phyloP scores from a whole-genome alignment of 2,329 filamentous ascomycete species.

The Sarocladium oryzae region DNA sequence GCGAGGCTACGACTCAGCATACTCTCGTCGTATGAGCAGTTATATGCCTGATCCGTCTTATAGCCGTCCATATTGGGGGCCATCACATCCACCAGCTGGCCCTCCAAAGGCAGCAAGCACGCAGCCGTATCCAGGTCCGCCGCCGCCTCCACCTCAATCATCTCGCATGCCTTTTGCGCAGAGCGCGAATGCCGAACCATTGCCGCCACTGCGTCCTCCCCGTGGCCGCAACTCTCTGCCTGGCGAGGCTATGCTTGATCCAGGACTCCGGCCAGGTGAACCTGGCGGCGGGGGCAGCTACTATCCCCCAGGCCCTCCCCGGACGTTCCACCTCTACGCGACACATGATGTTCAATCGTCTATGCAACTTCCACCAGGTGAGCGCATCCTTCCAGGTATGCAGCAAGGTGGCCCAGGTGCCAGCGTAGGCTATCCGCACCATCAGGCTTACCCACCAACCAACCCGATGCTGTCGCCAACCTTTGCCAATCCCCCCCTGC shows the following conservation, averaged over 20 bases:
- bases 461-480: conserved; percentile 26
- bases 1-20: background rate
- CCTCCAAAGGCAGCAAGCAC: conserved; percentile 9
- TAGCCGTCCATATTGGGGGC: conserved; percentile 26
- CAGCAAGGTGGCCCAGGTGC: conserved; percentile 19
- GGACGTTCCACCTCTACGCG: conserved; percentile 26
- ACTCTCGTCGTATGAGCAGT: conserved; percentile 9
- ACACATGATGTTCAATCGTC: conserved; percentile 20
- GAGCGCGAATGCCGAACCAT: conserved; percentile 26
- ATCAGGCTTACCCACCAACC: background rate
- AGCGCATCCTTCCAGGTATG: conserved; percentile 28
- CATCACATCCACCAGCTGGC: conserved; percentile 15
- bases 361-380: conserved; percentile 20
- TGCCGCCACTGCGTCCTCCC: conserved; percentile 33
- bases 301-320: conserved; percentile 23
- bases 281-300: conserved; percentile 20
- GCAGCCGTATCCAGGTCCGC: conserved; percentile 9
- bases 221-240: conserved; percentile 27
- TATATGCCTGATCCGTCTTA: conserved; percentile 15
- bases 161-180: conserved; percentile 30
- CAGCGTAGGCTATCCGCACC: conserved; percentile 22
- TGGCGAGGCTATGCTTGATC: conserved; percentile 26
- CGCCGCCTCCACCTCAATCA: conserved; percentile 15
- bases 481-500: conserved; percentile 24
- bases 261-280: conserved; percentile 22